Conservation (phyloP, 1,284 basidiomycete species). For the Cutaneotrichosporon sp. region DNA sequence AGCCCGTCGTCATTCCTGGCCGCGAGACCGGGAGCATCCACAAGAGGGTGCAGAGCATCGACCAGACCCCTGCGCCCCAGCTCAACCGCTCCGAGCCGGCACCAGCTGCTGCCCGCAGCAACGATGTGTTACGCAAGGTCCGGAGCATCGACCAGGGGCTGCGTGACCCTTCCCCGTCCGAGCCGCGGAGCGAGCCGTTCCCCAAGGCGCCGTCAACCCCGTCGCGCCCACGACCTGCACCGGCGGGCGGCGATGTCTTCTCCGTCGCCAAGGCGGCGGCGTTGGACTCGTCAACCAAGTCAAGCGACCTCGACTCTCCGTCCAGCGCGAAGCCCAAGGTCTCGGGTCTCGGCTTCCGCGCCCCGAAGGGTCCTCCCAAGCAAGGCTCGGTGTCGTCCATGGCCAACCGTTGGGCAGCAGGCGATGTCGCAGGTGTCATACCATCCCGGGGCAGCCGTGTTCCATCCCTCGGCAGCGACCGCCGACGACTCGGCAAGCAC, state of each 20-base stretch:
- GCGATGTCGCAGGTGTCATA: constrained; percentile 6
- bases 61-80: neutral
- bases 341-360: constrained; percentile 21
- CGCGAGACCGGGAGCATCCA: neutral
- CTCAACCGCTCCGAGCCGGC: neutral
- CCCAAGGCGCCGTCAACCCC: neutral
- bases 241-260: constrained; percentile 11
- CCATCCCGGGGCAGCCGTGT: constrained; percentile 13
- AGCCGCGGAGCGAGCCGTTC: neutral
- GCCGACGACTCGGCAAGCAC: constrained; percentile 51
- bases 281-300: neutral
- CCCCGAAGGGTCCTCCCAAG: constrained; percentile 24
- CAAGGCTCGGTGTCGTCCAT: constrained; percentile 18
- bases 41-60: constrained; percentile 5
- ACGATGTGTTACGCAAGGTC: constrained; percentile 8
- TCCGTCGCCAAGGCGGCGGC: constrained; percentile 10
- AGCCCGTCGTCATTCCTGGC: constrained; percentile 1
- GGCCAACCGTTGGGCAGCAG: constrained; percentile 21
- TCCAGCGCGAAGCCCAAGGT: constrained; percentile 14
- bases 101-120: neutral
- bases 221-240: constrained; percentile 1
- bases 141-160: constrained; percentile 10
- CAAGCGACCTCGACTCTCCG: neutral
- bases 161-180: neutral
- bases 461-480: constrained; percentile 32